Evolutionary conservation across 2,329 filamentous ascomycete species (phyloP), one percentile per base, ranked within the genome.

Genomic region (Polytolypa hystricis): DNA sequence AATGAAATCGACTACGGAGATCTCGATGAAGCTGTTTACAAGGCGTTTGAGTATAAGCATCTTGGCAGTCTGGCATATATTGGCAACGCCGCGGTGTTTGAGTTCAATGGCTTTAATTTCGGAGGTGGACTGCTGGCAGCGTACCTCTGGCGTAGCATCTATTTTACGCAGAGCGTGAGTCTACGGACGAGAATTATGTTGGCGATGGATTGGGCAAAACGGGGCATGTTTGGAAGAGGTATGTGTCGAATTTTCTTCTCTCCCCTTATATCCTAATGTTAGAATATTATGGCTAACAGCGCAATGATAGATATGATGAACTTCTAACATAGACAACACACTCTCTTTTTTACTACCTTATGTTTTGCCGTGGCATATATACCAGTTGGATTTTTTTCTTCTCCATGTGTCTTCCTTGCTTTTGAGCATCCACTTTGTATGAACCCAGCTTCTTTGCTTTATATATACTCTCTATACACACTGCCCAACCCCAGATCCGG

Each of bases 201-300:
- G 61, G 86, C 86, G 12, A 95, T 98, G 91, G 91, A 98, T 59
- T 98, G 91, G 91, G 79, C 77, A n/a, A 98, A 96, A 74, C 73
- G 93, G 56, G 84, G 85, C 9, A 62, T 98, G 15, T 98, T 98
- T 66, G 91, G 91, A 48, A 74, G 91, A 79, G 91, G 89, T 95
- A 64, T 67, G 39, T 31, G 38, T 30, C 26, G 9, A 12, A 11
- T 12, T 30, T 35, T 29, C 18, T 29, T 19, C 8, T 14, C 5
- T 17, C 2, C 27, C 11, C 11, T 7, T n/a, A n/a, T n/a, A n/a
- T n/a, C n/a, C n/a, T n/a, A n/a, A n/a, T 29, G 31, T 21, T 10
- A 11, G 15, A 15, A 5, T 25, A 27, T 21, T 14, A 6, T 30
- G 33, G 4, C 20, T 42, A 19, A 34, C 39, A 32, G 18, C 30